A percentile compares a stretch with the other conserved stretches of the same genome.
phyloP scores from a whole-genome alignment of 768 basidiomycete genomes.

The Auriscalpium microsporum region DNA sequence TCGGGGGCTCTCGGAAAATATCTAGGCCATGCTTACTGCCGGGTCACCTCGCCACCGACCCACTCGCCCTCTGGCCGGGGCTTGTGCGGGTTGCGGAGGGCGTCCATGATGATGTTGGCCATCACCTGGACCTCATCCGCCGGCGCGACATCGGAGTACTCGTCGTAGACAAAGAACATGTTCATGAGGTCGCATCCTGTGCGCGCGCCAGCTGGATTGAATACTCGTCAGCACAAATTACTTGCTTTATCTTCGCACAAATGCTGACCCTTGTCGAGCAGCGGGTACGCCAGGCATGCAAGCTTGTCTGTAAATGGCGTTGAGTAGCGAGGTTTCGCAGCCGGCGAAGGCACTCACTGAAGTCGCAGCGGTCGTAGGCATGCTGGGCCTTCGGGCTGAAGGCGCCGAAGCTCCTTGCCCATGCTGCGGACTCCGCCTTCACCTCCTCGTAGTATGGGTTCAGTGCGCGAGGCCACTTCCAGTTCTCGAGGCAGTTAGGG shows the following conservation, averaged over 20 bases:
- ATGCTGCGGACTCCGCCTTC: constrained; percentile 15
- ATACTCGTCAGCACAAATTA: neutral
- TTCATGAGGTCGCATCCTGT: constrained; percentile 22
- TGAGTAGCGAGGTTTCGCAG: neutral
- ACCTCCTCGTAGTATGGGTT: constrained; percentile 17
- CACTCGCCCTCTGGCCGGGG: constrained; percentile 16
- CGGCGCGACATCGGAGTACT: constrained; percentile 16
- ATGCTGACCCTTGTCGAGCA: constrained; percentile 5
- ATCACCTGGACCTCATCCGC: constrained; percentile 10
- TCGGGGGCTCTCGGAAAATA: too few relatives aligned
- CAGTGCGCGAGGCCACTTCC: constrained; percentile 19
- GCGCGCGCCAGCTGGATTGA: constrained; percentile 7
- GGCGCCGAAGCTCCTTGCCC: constrained; percentile 17
- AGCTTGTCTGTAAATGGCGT: constrained; percentile 11
- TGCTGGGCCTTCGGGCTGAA: constrained; percentile 16
- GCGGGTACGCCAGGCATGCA: constrained; percentile 19
- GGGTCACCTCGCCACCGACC: constrained; percentile 16
- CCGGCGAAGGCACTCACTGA: constrained; percentile 9
- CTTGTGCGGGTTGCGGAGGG: constrained; percentile 15
- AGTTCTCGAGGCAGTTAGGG: constrained; percentile 11
- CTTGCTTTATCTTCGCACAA: neutral
- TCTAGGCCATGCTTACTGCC: constrained; percentile 11
- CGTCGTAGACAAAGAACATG: constrained; percentile 20
- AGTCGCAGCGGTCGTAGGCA: constrained; percentile 18
- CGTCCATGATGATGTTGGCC: constrained; percentile 18